These are phyloP conservation scores for Tricholoma sp. DNA, from an alignment of 768 basidiomycete species.

Conservation along the genomic window DNA sequence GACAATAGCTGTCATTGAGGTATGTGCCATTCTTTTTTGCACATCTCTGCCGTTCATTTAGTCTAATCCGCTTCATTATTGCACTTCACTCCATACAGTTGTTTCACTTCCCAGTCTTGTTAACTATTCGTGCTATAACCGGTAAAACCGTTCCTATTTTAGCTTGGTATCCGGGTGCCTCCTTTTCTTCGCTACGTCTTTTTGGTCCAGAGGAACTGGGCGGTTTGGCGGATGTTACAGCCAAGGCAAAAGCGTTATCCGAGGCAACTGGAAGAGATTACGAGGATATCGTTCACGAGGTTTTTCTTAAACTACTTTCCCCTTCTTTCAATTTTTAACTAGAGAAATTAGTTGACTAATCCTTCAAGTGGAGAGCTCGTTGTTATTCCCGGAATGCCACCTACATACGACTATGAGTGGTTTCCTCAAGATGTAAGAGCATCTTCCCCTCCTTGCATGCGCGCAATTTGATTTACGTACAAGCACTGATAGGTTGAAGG, in stretches of 20 bases:
- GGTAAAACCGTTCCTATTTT: neutral
- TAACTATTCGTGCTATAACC: neutral
- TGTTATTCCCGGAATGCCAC: neutral
- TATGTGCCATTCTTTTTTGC: neutral
- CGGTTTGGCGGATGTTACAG: neutral
- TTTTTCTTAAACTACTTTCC: neutral
- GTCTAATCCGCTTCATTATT: neutral
- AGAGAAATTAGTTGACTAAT: neutral
- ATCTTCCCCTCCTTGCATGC: neutral
- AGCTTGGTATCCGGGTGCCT: neutral
- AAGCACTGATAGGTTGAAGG: neutral
- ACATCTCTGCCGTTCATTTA: neutral
- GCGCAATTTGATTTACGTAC: no score
- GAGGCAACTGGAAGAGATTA: neutral
- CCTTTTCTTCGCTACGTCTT: neutral
- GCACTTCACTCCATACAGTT: neutral
- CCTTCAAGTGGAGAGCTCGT: neutral
- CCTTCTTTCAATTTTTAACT: neutral
- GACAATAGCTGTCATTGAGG: neutral
- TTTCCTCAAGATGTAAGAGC: neutral
- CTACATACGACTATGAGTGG: neutral
- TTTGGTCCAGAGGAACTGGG: neutral
- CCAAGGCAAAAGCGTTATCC: neutral
- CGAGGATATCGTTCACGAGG: neutral
- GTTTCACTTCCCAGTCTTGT: neutral